phyloP scores from a whole-genome alignment of 1,139 yeast genomes.

The Tardiomyces digboiensis region DNA sequence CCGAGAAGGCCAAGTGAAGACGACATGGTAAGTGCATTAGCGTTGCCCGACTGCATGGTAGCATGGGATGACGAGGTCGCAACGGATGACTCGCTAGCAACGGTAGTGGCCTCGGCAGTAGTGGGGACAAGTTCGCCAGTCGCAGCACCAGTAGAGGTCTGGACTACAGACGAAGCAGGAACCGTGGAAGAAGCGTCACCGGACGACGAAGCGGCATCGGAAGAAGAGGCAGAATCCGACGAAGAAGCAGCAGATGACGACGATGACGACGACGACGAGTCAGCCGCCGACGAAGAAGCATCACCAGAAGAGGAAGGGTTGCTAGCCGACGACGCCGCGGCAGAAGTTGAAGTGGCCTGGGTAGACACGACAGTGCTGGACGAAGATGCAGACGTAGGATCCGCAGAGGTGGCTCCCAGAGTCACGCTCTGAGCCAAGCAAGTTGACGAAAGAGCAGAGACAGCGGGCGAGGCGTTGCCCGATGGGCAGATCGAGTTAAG shows the following conservation, averaged over 20 bases:
- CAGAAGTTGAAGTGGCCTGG: constrained; percentile 4
- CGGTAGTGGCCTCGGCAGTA: background rate
- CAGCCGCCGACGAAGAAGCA: constrained; percentile 3
- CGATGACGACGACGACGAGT: background rate
- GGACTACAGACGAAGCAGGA: background rate
- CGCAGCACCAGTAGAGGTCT: background rate
- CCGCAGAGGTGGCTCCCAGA: background rate
- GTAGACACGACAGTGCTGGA: constrained; percentile 1
- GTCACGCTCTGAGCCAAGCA: background rate
- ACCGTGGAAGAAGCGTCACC: constrained; percentile 1
- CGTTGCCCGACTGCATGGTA: background rate
- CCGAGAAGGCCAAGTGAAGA: background rate
- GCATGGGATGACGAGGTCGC: background rate
- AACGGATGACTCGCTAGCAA: background rate
- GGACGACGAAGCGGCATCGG: constrained; percentile 1
- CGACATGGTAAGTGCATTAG: background rate
- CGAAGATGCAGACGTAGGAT: background rate
- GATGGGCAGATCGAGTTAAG: constrained; percentile 57
- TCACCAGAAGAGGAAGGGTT: constrained; percentile 1
- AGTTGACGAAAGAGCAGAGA: constrained; percentile 5
- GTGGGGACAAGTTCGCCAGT: background rate
- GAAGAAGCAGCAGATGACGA: constrained; percentile 2
- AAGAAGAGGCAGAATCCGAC: constrained; percentile 1
- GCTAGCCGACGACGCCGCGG: constrained; percentile 2
- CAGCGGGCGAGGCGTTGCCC: constrained; percentile 31